phyloP scores from a whole-genome alignment of 2,329 filamentous ascomycete species.

The Helminthosporium solani region DNA sequence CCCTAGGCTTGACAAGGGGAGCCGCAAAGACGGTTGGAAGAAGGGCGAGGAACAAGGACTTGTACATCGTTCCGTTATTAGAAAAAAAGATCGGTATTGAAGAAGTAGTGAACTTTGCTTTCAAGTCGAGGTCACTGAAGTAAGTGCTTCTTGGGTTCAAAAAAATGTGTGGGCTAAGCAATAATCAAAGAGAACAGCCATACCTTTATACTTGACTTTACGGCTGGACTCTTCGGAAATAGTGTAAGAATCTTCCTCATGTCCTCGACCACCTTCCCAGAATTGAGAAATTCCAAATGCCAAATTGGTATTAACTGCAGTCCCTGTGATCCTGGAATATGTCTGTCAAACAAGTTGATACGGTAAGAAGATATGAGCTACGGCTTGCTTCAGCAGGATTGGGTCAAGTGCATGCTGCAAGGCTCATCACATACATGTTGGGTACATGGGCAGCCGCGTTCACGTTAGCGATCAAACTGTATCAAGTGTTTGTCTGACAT shows the following conservation, averaged over 20 bases:
- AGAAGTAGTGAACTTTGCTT: no score
- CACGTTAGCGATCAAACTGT: no score
- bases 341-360: slow-evolving; percentile 15
- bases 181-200: slow-evolving; percentile 1
- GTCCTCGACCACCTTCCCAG: slow-evolving; percentile 17
- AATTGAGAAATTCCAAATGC: slow-evolving; percentile 8
- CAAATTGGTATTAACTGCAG: slow-evolving; percentile 15
- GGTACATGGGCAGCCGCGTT: neutral
- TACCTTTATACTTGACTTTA: slow-evolving; percentile 16
- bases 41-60: slow-evolving; percentile 33
- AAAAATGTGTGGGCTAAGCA: no score
- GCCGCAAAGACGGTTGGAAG: slow-evolving; percentile 41
- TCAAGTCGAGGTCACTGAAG: no score
- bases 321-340: slow-evolving; percentile 8
- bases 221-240: slow-evolving; percentile 2
- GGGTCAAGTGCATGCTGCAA: slow-evolving; percentile 9
- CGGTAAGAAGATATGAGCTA: slow-evolving; percentile 17
- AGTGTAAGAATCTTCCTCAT: neutral
- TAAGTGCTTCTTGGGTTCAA: no score
- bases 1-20: slow-evolving; percentile 38
- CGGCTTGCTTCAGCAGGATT: slow-evolving; percentile 10
- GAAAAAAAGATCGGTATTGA: no score
- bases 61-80: slow-evolving; percentile 33
- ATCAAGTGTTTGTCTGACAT: no score
- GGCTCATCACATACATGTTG: slow-evolving; percentile 11